Percentiles rank a stretch among this genome's conserved stretches.
phyloP scores from a whole-genome alignment of 23 red algal genomes.

The Chondrus crispus region DNA sequence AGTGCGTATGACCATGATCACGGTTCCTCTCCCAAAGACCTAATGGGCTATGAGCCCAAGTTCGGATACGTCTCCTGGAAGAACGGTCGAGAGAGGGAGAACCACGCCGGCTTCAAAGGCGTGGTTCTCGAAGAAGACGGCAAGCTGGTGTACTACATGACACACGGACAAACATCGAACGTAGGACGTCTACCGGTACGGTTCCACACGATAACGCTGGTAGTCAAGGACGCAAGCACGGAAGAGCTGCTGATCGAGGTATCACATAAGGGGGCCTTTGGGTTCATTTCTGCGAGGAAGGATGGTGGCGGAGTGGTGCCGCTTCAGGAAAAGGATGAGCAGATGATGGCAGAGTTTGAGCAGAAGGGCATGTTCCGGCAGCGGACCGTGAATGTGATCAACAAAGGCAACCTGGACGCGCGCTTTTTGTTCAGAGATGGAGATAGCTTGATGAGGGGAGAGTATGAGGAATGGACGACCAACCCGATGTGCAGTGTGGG shows the following conservation, averaged over 20 bases:
- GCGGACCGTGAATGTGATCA: constrained; percentile 38
- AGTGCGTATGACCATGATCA: constrained; percentile 67
- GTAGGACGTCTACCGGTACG: constrained; percentile 18
- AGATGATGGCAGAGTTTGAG: background rate
- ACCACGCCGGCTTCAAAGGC: constrained; percentile 52
- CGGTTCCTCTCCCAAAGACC: constrained; percentile 12
- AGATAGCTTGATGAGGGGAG: background rate
- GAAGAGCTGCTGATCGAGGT: constrained; percentile 34
- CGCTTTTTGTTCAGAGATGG: background rate
- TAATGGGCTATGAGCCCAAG: constrained; percentile 41
- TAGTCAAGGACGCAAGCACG: background rate
- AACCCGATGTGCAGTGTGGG: background rate
- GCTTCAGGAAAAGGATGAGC: background rate
- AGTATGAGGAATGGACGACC: constrained; percentile 55
- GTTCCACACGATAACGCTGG: constrained; percentile 33
- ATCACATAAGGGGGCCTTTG: constrained; percentile 53
- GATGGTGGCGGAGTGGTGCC: background rate
- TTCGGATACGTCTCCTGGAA: constrained; percentile 61
- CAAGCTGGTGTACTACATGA: constrained; percentile 7
- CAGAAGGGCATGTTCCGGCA: background rate
- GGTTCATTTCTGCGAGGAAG: constrained; percentile 16
- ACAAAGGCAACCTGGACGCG: constrained; percentile 14
- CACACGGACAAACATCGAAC: constrained; percentile 36
- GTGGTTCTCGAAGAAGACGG: background rate
- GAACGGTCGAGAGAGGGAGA: constrained; percentile 39